phyloP scores from a whole-genome alignment of 257 asterid genomes.

The Salvia hispanica region DNA sequence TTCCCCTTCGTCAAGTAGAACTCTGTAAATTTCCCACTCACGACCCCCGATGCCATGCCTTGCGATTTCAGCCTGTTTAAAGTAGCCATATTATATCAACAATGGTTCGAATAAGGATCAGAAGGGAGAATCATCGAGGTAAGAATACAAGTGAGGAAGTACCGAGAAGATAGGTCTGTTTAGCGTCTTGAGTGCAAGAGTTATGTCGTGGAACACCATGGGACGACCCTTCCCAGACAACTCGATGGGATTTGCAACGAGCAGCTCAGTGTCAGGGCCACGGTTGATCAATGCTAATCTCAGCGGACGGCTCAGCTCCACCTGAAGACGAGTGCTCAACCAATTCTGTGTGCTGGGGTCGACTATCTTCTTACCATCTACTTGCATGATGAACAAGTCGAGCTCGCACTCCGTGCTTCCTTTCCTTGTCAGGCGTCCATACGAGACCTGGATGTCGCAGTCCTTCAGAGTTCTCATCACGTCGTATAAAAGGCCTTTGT shows the following conservation, averaged over 20 bases:
- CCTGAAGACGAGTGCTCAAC: slow-evolving; percentile 55
- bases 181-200: slow-evolving; percentile 84
- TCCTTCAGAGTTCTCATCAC: slow-evolving; percentile 94
- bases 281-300: slow-evolving; percentile 73
- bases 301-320: slow-evolving; percentile 81
- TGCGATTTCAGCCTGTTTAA: slow-evolving; percentile 76
- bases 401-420: slow-evolving; percentile 66
- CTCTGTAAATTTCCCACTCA: slow-evolving; percentile 89
- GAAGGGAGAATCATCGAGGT: slow-evolving; percentile 3
- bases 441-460: slow-evolving; percentile 80
- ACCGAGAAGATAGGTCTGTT: slow-evolving; percentile 76
- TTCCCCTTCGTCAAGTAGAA: slow-evolving; percentile 78
- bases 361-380: slow-evolving; percentile 83
- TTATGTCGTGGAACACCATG: slow-evolving; percentile 78
- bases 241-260: slow-evolving; percentile 89
- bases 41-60: slow-evolving; percentile 69
- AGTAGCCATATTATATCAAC: slow-evolving; percentile 2
- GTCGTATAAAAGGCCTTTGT: slow-evolving; percentile 84
- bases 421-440: slow-evolving; percentile 71
- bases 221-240: slow-evolving; percentile 93
- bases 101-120: neutral
- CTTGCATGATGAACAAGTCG: slow-evolving; percentile 85
- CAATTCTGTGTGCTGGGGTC: slow-evolving; percentile 62
- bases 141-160: slow-evolving; percentile 26
- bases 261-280: slow-evolving; percentile 84